Base-by-base conservation (phyloP, 495 filamentous ascomycete genomes). In the Penicillium alfredii region DNA sequence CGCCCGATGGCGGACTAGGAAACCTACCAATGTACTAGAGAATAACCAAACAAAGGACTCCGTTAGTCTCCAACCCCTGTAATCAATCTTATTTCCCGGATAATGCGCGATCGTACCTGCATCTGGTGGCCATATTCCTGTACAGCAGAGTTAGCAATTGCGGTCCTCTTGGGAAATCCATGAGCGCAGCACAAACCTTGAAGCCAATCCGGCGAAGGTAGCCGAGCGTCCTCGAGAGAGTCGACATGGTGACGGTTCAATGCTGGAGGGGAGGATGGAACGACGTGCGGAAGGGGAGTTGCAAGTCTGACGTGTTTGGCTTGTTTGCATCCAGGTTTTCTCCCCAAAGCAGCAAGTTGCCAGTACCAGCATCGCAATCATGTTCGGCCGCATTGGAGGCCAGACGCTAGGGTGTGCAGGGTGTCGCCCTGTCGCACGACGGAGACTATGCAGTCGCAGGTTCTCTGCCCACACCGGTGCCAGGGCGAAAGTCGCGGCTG, bases 61-160 rank as follows among this genome's bases (percentile, higher is more conserved):
- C 4, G 55, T 66, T 51, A 61, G 56, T 48, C 41, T 45, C 30
- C 19, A 30, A 6, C 10, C 11, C 20, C 24, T 38, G 11, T 40
- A 22, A 30, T 32, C 27, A 18, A 17, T 20, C 26, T 28, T 18
- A 32, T 49, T 27, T 38, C 35, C 38, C 24, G 31, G 25, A 20
- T 35, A 34, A 30, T 33, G 35, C 44, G 44, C 30, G 33, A 48
- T 42, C 68, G 61, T 81, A 94, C 88, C 68, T 89, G 80, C 76
- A 98, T 78, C 71, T 98, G 92, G 62, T 89, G 84, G 63, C 67
- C 82, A 69, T 80, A 88, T 53, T 94, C 84, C 88, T 94, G 55
- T 29, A 38, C 32, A 42, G 38, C 18, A 22, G 26, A 35, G 61
- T 67, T 61, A 71, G 65, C 51, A 48, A 30, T 11, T 13, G 4